phyloP scores from a whole-genome alignment of 2,329 filamentous ascomycete genomes.

The Trichoderma sp. region DNA sequence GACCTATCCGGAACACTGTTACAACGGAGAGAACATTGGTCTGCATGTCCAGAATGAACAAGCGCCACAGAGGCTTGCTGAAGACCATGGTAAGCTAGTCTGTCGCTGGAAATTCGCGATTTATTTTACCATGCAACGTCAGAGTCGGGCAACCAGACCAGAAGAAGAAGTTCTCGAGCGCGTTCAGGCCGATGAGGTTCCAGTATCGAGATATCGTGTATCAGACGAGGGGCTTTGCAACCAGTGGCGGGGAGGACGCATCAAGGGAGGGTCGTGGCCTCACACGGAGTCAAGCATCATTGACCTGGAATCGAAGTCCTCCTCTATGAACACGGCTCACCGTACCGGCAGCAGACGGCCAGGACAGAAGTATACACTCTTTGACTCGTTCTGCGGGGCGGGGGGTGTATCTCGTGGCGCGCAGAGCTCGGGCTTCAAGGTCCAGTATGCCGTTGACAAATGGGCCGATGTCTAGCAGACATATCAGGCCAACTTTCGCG shows the following conservation, averaged over 20 bases:
- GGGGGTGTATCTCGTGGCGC: slow-evolving; percentile 72
- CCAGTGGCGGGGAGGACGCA: slow-evolving; percentile 38
- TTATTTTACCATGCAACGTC: slow-evolving; percentile 33
- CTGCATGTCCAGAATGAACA: slow-evolving; percentile 25
- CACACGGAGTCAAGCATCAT: slow-evolving; percentile 32
- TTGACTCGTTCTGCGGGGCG: slow-evolving; percentile 72
- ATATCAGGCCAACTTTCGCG: slow-evolving; percentile 61
- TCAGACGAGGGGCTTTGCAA: slow-evolving; percentile 40
- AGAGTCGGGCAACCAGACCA: slow-evolving; percentile 33
- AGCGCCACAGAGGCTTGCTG: not conserved
- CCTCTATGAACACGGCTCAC: not conserved
- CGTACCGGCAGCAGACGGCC: not conserved
- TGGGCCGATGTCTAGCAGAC: slow-evolving; percentile 58
- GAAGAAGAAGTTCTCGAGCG: slow-evolving; percentile 44
- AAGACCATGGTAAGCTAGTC: slow-evolving; percentile 45
- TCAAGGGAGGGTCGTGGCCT: slow-evolving; percentile 41
- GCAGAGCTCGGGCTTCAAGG: slow-evolving; percentile 55
- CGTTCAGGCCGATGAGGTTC: slow-evolving; percentile 39
- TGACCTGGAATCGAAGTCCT: slow-evolving; percentile 27
- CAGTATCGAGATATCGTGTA: slow-evolving; percentile 36
- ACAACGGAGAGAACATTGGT: slow-evolving; percentile 31
- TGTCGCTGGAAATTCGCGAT: slow-evolving; percentile 54
- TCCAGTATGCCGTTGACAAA: slow-evolving; percentile 67
- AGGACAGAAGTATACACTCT: slow-evolving; percentile 63
- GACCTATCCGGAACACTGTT: slow-evolving; percentile 46